phyloP scores from a whole-genome alignment of 139 green algal genomes.

The Choricystis sp. region DNA sequence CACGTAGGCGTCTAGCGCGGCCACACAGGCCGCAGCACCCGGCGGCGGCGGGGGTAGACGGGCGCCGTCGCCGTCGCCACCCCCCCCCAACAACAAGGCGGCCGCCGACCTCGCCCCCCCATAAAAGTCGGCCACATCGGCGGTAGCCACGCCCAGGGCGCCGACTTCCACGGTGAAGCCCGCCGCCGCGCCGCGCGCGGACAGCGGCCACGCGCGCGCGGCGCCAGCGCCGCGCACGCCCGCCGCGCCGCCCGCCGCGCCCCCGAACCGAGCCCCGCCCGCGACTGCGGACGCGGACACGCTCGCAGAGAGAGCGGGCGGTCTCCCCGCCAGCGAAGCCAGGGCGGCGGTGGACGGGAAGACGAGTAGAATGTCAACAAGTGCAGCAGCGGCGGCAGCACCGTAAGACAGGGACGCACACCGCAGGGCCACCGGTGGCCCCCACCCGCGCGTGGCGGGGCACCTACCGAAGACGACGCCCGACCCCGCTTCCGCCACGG shows the following conservation, averaged over 20 bases:
- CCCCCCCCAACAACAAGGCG: neutral
- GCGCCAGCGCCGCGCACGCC: constrained; percentile 23
- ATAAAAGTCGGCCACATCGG: constrained; percentile 40
- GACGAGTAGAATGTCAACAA: constrained; percentile 12
- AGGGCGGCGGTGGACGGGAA: neutral
- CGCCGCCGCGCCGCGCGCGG: constrained; percentile 33
- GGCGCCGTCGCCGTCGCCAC: neutral
- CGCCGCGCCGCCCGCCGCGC: constrained; percentile 36
- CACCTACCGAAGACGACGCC: constrained; percentile 38
- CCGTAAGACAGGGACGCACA: constrained; percentile 1
- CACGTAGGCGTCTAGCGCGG: too few species aligned
- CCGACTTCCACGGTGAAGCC: constrained; percentile 38
- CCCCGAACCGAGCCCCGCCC: constrained; percentile 7
- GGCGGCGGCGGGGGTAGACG: neutral
- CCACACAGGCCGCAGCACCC: neutral
- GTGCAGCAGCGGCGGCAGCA: constrained; percentile 2
- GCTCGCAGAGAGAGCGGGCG: too few species aligned
- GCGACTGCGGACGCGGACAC: neutral
- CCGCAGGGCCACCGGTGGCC: constrained; percentile 1
- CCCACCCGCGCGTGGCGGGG: constrained; percentile 1
- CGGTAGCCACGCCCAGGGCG: constrained; percentile 19
- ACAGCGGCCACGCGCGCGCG: constrained; percentile 14
- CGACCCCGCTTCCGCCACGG: constrained; percentile 30
- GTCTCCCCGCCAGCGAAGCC: neutral
- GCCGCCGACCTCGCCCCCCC: constrained; percentile 8